phyloP scores from a whole-genome alignment of 2,329 filamentous ascomycete species.

The Berkeleyomyces basicola region DNA sequence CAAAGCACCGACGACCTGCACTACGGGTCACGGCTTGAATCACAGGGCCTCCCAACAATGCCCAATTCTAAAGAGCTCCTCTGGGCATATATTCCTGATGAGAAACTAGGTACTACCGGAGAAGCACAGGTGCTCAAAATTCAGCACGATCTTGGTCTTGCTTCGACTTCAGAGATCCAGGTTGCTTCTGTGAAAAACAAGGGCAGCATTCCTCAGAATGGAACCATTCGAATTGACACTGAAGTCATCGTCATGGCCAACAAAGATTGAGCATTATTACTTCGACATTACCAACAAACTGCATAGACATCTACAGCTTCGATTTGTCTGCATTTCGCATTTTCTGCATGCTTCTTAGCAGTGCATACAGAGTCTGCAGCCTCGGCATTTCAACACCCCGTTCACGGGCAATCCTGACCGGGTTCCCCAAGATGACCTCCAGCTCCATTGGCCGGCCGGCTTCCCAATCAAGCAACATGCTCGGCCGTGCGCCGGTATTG shows the following conservation, averaged over 20 bases:
- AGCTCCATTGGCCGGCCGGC: conserved; percentile 48
- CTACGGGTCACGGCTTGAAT: not conserved
- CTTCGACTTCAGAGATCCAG: conserved; percentile 1
- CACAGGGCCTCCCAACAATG: not conserved
- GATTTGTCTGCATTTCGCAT: conserved; percentile 25
- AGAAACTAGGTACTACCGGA: not conserved
- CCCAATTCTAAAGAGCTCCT: not conserved
- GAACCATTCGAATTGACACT: conserved; percentile 5
- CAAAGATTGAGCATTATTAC: not conserved
- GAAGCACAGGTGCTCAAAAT: conserved; percentile 3
- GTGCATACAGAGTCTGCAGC: conserved; percentile 49
- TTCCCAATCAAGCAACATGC: conserved; percentile 58
- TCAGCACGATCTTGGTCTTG: conserved; percentile 6
- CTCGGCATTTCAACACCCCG: conserved; percentile 48
- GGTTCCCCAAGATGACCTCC: conserved; percentile 57
- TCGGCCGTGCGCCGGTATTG: conserved; percentile 47
- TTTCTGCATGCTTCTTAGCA: conserved; percentile 44
- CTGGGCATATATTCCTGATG: conserved; percentile 2
- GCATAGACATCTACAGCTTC: not conserved
- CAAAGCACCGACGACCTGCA: not conserved
- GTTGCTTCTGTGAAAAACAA: not conserved
- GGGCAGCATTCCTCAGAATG: not conserved
- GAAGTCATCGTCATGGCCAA: not conserved
- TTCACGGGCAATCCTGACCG: conserved; percentile 45
- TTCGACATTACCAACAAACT: not conserved